These are phyloP conservation scores for Dispira parvispora DNA, from an alignment of 192 early-diverging fungal genomes.

Conservation along the genomic window DNA sequence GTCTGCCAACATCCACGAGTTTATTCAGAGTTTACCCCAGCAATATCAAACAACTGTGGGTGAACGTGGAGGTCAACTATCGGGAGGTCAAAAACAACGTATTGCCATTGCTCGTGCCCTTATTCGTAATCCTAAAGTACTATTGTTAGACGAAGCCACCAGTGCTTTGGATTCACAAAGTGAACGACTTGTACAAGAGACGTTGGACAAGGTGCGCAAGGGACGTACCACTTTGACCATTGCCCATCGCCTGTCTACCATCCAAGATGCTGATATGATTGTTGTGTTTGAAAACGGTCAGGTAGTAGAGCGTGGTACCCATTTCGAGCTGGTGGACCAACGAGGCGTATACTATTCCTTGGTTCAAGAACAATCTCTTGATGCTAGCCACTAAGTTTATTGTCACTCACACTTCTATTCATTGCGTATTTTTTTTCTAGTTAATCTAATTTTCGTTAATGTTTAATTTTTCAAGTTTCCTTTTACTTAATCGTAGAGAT, in stretches of 20 bases:
- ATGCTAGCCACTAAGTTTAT: slow-evolving; percentile 23
- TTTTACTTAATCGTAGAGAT: no score
- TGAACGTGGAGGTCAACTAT: slow-evolving; percentile 54
- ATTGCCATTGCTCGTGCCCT: slow-evolving; percentile 80
- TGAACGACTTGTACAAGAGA: slow-evolving; percentile 52
- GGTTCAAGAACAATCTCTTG: slow-evolving; percentile 54
- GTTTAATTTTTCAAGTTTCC: no score
- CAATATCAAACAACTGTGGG: slow-evolving; percentile 74
- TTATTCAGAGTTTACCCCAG: slow-evolving; percentile 66
- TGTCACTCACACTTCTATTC: not conserved
- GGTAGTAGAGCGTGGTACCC: slow-evolving; percentile 41
- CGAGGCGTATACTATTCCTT: slow-evolving; percentile 38
- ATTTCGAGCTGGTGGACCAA: slow-evolving; percentile 32
- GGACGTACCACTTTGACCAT: slow-evolving; percentile 59
- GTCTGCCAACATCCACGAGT: slow-evolving; percentile 47
- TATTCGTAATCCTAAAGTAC: slow-evolving; percentile 66
- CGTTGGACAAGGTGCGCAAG: slow-evolving; percentile 46
- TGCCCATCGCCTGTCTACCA: slow-evolving; percentile 56
- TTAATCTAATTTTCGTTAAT: no score
- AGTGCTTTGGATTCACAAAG: slow-evolving; percentile 52
- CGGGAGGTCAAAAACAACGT: slow-evolving; percentile 88
- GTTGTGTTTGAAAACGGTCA: slow-evolving; percentile 54
- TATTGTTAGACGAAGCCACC: slow-evolving; percentile 76
- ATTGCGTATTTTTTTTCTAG: no score
- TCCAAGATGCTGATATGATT: slow-evolving; percentile 54